Base-by-base conservation (phyloP, 1,284 basidiomycete species). In the Farysia itapuensis region DNA sequence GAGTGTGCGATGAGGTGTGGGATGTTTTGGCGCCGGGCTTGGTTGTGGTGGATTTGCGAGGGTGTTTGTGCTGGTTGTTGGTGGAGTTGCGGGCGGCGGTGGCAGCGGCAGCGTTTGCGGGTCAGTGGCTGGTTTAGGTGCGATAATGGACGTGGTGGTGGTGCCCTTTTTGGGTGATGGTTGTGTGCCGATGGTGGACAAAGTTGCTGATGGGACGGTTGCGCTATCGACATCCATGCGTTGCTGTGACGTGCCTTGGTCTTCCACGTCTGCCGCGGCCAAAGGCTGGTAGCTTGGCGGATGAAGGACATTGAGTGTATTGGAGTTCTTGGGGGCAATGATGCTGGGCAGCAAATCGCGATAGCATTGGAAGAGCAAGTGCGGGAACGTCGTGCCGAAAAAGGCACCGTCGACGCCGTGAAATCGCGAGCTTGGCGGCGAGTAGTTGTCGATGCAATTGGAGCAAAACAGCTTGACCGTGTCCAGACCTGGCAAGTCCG, bases 401-500 rank as follows among this genome's bases (percentile, higher is more conserved):
- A 96, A 99, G 15, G 95, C 94, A 87, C 94, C 95, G 78, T 99
- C 95, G 23, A 99, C 90, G 18, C 90, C 89, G 75, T 92, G 89
- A 78, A 92, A 99, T 46, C 93, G 85, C 77, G 89, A 92, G 79
- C 89, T 93, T 4, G 94, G 93, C 2, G 95, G 95, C 1, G 86
- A 84, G 78, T 96, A 99, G 65, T 95, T 90, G 76, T 99, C 95
- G 66, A 94, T 88, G 79, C 95, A 99, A 77, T 95, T 97, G 8
- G 95, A 91, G 78, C 95, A 99, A 79, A 88, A 98, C 38, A 99
- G 83, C 79, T 98, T 98, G 73, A 99, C 95, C 0, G 93, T 98
- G 77, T 98, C 95, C 39, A 94, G 82, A n/a, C 94, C 94, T 13
- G 95, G 94, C 57, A 95, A 82, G 80, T 99, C 95, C 25, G 90